These are phyloP conservation scores for Porogramme epimiltina DNA, from an alignment of 1,284 basidiomycete genomes.

Conservation along the genomic window DNA sequence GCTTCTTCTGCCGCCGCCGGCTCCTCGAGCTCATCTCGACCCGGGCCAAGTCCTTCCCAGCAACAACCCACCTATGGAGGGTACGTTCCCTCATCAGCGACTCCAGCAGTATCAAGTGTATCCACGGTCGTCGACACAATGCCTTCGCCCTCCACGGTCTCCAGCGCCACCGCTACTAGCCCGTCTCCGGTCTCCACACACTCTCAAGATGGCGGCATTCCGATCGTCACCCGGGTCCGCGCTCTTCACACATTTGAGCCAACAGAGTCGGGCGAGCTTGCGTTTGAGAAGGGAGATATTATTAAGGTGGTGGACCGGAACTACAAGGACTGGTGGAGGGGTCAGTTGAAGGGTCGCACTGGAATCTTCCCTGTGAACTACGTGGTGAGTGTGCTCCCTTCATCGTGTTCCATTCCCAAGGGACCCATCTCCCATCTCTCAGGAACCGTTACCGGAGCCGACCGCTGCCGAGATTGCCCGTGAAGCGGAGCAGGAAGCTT, in stretches of 20 bases:
- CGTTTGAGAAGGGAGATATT: conserved; percentile 91
- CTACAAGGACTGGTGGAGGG: conserved; percentile 99
- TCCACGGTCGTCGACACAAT: conserved; percentile 27
- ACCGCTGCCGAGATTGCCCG: conserved; percentile 77
- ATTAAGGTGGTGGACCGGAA: conserved; percentile 96
- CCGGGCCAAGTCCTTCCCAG: conserved; percentile 10
- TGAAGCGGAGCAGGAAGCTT: conserved; percentile 89
- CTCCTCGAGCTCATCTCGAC: conserved; percentile 23
- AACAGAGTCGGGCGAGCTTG: conserved; percentile 88
- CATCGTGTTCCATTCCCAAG: not conserved
- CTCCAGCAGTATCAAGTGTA: conserved; percentile 27
- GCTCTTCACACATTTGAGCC: conserved; percentile 92
- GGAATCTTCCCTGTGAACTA: conserved; percentile 99
- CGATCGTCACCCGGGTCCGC: conserved; percentile 79
- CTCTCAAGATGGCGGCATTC: conserved; percentile 28
- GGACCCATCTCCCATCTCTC: not conserved
- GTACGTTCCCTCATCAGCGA: conserved; percentile 33
- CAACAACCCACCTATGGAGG: conserved; percentile 31
- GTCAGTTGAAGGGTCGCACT: conserved; percentile 88
- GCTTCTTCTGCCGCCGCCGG: conserved; percentile 25
- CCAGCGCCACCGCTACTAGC: conserved; percentile 22
- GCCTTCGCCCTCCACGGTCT: conserved; percentile 25
- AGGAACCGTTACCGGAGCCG: conserved; percentile 91
- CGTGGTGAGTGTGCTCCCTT: conserved; percentile 60
- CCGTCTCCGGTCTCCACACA: conserved; percentile 35